phyloP scores from a whole-genome alignment of 2,329 filamentous ascomycete species.

The Botrytis paeoniae region DNA sequence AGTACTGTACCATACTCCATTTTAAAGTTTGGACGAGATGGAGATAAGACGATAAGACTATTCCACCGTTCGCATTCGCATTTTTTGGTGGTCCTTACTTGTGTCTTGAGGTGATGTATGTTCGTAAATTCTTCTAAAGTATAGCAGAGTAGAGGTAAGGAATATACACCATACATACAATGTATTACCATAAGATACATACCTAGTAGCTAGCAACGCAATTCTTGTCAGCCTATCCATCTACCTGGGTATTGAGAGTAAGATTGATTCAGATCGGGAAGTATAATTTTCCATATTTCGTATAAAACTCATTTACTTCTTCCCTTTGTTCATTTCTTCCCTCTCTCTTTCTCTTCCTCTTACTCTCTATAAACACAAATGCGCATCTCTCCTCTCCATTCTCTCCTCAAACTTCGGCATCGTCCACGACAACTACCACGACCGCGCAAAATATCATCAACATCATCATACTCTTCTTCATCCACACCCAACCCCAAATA shows the following conservation, averaged over 20 bases:
- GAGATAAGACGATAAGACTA: not conserved
- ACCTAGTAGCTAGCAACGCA: not conserved
- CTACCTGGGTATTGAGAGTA: not conserved
- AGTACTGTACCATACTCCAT: not conserved
- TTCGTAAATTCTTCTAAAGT: not conserved
- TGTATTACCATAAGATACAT: not conserved
- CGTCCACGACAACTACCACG: conserved; percentile 21
- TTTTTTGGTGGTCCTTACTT: not conserved
- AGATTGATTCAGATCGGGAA: not conserved
- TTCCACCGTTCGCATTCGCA: not conserved
- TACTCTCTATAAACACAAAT: conserved; percentile 41
- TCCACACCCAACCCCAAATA: conserved; percentile 8
- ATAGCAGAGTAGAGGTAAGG: not conserved
- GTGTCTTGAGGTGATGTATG: not conserved
- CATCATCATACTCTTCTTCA: not conserved
- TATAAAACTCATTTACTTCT: not conserved
- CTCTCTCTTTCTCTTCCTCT: too few relatives aligned
- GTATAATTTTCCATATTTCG: not conserved
- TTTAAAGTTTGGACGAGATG: not conserved
- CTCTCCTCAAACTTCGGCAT: conserved; percentile 26
- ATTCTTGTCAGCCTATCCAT: not conserved
- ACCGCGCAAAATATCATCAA: not conserved
- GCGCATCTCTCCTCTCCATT: conserved; percentile 44
- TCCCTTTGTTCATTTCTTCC: not conserved
- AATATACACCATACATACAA: not conserved